A percentile compares a stretch with the other conserved stretches of the same genome.
Conservation (phyloP, 2,329 filamentous ascomycete species). For the Penicillium sclerotiorum region DNA sequence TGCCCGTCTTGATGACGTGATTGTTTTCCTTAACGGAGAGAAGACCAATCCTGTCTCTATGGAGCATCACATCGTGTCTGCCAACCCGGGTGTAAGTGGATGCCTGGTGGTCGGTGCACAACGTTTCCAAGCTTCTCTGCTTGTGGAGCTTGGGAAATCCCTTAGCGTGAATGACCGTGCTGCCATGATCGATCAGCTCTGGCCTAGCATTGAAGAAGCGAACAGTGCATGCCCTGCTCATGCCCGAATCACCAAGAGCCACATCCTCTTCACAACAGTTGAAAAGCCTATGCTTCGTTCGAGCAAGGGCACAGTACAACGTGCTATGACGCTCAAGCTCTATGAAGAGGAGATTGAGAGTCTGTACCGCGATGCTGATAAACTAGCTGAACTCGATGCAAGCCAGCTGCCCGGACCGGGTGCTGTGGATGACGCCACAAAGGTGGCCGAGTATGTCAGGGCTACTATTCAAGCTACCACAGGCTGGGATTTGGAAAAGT, state of each 20-base stretch:
- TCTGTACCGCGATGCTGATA: neutral
- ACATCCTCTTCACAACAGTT: slow-evolving; percentile 6
- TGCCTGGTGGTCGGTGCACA: slow-evolving; percentile 25
- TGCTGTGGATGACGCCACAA: slow-evolving; percentile 7
- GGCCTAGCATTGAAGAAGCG: slow-evolving; percentile 34
- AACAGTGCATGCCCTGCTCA: slow-evolving; percentile 22
- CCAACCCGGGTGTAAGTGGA: slow-evolving; percentile 9
- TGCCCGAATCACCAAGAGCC: slow-evolving; percentile 19
- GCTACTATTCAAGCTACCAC: slow-evolving; percentile 10
- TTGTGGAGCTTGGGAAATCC: slow-evolving; percentile 20
- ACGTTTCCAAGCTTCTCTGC: slow-evolving; percentile 29
- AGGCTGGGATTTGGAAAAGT: slow-evolving; percentile 13
- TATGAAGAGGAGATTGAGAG: neutral
- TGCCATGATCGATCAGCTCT: slow-evolving; percentile 27
- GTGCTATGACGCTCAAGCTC: neutral
- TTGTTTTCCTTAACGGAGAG: slow-evolving; percentile 24
- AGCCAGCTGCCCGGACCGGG: slow-evolving; percentile 10
- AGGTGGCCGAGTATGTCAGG: slow-evolving; percentile 13
- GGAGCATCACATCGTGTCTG: slow-evolving; percentile 24
- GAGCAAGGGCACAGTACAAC: slow-evolving; percentile 1
- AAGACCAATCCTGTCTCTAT: slow-evolving; percentile 23
- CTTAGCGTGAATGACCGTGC: slow-evolving; percentile 10
- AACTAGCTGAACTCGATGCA: neutral
- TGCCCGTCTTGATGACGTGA: slow-evolving; percentile 24
- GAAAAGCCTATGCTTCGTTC: slow-evolving; percentile 1